A percentile compares a stretch with the other conserved stretches of the same genome.
Conservation (phyloP, 192 early-diverging fungal genomes). For the Entophlyctis helioformis region DNA sequence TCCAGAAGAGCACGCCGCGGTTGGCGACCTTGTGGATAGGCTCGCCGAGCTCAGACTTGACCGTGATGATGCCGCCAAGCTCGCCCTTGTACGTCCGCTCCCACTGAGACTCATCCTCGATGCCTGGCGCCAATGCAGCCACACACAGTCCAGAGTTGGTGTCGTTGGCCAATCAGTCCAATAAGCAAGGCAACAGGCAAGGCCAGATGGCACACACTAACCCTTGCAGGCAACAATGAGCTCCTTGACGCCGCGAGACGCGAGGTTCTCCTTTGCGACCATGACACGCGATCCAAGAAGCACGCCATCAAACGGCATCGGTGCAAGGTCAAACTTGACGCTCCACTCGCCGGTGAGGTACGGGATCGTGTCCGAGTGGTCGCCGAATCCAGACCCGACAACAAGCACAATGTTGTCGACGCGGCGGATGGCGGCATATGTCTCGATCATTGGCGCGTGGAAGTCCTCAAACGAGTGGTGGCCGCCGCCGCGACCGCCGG, state of each 20-base stretch:
- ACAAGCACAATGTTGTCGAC: conserved; percentile 72
- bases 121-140: conserved; percentile 75
- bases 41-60: conserved; percentile 84
- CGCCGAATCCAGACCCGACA: conserved; percentile 87
- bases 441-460: conserved; percentile 79
- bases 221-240: conserved; percentile 75
- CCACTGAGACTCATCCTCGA: conserved; percentile 69
- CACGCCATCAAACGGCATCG: conserved; percentile 95
- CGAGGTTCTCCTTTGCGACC: conserved; percentile 79
- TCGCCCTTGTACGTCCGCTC: conserved; percentile 67
- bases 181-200: too few species aligned
- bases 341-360: conserved; percentile 94
- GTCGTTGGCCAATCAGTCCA: too few species aligned
- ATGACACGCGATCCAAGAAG: conserved; percentile 94
- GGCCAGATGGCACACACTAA: too few species aligned
- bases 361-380: conserved; percentile 69
- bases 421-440: conserved; percentile 69
- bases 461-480: conserved; percentile 97
- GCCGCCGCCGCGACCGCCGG: conserved; percentile 89
- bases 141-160: too few species aligned
- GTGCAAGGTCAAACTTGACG: conserved; percentile 57
- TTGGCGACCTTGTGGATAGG: conserved; percentile 88
- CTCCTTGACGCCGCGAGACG: conserved; percentile 70
- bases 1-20: conserved; percentile 64
- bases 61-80: conserved; percentile 69